Evolutionary conservation across 2,329 filamentous ascomycete genomes (phyloP).

Genomic region (Falciphora oryzae): DNA sequence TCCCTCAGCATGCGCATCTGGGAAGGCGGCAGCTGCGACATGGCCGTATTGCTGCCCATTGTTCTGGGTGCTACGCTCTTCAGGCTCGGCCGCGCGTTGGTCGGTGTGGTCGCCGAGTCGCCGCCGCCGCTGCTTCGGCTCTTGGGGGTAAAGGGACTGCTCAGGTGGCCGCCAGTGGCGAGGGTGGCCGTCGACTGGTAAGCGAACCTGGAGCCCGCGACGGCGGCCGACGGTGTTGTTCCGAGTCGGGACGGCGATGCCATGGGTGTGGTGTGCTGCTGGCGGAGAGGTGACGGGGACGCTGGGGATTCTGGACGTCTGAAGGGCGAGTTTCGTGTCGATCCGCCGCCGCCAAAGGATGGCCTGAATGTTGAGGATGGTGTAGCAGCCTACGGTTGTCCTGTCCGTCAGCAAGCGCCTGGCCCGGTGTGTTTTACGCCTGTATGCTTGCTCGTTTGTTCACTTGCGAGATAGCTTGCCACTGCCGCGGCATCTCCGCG

Average conservation of each 20-base stretch:
- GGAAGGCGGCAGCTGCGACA: conserved; percentile 70
- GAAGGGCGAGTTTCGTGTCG: conserved; percentile 61
- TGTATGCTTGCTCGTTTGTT: too few relatives aligned
- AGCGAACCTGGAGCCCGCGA: conserved; percentile 39
- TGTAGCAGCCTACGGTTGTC: conserved; percentile 2
- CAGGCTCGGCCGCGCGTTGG: neutral
- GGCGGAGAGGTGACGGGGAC: conserved; percentile 59
- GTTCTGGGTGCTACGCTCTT: conserved; percentile 25
- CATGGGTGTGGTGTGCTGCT: conserved; percentile 47
- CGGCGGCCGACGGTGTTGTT: conserved; percentile 26
- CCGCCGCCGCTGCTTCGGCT: neutral
- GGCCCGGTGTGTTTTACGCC: too few relatives aligned
- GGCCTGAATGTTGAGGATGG: conserved; percentile 51
- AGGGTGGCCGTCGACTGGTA: conserved; percentile 35
- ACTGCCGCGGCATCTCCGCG: too few relatives aligned
- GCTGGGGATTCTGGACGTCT: conserved; percentile 56
- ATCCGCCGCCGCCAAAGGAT: conserved; percentile 65
- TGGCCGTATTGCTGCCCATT: conserved; percentile 43
- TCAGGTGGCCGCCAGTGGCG: conserved; percentile 10
- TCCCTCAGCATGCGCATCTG: conserved; percentile 86
- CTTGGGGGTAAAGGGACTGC: conserved; percentile 19
- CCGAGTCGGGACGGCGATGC: conserved; percentile 52
- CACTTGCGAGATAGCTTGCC: too few relatives aligned
- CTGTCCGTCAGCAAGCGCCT: too few relatives aligned
- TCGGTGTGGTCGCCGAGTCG: neutral